Percentiles rank a stretch among this genome's conserved stretches.
Evolutionary conservation across 208 protist genomes (phyloP).

Genomic region (Leishmania major): DNA sequence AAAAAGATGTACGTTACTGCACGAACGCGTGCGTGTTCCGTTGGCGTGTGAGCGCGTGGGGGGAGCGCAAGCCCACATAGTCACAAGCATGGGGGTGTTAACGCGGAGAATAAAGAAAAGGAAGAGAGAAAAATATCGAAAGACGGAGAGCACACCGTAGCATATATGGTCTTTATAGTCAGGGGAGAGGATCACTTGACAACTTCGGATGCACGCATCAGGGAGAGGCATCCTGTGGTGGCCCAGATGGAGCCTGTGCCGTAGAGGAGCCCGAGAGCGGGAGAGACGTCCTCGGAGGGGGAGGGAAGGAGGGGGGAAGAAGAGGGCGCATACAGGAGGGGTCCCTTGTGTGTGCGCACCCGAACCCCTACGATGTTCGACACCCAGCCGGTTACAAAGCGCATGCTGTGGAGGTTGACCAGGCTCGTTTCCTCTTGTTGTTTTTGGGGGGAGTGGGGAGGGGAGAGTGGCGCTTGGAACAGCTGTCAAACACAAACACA

Average conservation of each 20-base stretch:
- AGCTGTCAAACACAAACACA: background rate
- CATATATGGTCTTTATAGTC: background rate
- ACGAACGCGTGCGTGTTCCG: background rate
- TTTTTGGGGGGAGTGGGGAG: no score
- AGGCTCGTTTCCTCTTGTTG: background rate
- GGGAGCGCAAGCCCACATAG: background rate
- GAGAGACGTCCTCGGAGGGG: no score
- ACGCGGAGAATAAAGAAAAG: background rate
- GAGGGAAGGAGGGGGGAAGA: no score
- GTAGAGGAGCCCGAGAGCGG: background rate
- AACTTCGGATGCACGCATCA: background rate
- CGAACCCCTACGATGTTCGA: background rate
- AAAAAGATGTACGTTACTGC: slow-evolving; percentile 12
- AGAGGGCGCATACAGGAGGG: background rate
- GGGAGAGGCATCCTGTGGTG: background rate
- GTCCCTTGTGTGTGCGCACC: background rate
- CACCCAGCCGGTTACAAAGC: background rate
- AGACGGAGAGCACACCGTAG: background rate
- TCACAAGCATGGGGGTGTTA: background rate
- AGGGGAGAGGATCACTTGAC: background rate
- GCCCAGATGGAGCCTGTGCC: background rate
- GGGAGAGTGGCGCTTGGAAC: background rate
- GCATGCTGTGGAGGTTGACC: background rate
- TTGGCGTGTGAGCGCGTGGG: background rate
- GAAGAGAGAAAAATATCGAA: background rate